Evolutionary conservation across 805 yeast species (phyloP).

Genomic region (Nakazawaea populi): DNA sequence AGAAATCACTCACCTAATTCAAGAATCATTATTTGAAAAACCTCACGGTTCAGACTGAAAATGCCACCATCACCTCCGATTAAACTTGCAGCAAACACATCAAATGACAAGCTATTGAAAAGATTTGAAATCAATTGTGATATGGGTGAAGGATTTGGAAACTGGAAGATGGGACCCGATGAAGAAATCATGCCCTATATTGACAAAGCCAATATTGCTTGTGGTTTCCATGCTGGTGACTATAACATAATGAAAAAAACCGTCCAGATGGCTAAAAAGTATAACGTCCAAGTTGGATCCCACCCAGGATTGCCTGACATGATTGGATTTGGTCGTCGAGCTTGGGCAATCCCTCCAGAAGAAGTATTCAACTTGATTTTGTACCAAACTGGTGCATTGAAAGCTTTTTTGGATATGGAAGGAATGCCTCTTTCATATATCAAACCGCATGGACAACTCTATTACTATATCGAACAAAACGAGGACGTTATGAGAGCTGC

Average conservation of each 20-base stretch:
- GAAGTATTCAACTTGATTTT: slow-evolving; percentile 29
- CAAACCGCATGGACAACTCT: slow-evolving; percentile 34
- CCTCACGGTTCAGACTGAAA: not conserved
- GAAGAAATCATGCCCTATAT: slow-evolving; percentile 33
- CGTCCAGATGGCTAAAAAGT: slow-evolving; percentile 27
- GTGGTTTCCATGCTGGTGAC: slow-evolving; percentile 38
- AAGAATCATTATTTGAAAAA: too few relatives aligned
- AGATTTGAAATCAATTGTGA: slow-evolving; percentile 27
- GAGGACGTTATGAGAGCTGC: slow-evolving; percentile 30
- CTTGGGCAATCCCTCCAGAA: slow-evolving; percentile 28
- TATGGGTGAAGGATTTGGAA: slow-evolving; percentile 33
- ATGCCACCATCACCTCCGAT: slow-evolving; percentile 1
- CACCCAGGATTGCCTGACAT: slow-evolving; percentile 35
- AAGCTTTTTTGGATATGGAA: slow-evolving; percentile 30
- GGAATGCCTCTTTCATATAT: slow-evolving; percentile 27
- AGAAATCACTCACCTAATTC: too few relatives aligned
- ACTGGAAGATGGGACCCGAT: slow-evolving; percentile 32
- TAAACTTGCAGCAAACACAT: not conserved
- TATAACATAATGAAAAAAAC: slow-evolving; percentile 28
- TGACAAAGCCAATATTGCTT: slow-evolving; percentile 33
- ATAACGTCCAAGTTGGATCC: slow-evolving; percentile 30
- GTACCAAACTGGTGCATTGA: slow-evolving; percentile 34
- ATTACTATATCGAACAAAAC: slow-evolving; percentile 29
- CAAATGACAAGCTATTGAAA: slow-evolving; percentile 13
- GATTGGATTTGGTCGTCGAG: slow-evolving; percentile 34